phyloP scores from a whole-genome alignment of 306 rosid species.

The Quercus glauca region DNA sequence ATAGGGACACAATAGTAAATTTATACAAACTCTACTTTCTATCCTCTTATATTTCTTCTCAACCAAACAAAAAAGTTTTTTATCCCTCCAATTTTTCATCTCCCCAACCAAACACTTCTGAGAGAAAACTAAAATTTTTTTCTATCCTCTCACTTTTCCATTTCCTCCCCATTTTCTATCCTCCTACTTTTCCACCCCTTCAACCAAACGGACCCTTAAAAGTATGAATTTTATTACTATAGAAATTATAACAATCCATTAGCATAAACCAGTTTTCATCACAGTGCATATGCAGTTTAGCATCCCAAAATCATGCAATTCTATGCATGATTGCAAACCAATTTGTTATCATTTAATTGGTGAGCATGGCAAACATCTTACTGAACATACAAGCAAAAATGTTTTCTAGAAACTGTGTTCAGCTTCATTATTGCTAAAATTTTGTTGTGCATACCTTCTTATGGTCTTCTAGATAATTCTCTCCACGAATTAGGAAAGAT shows the following conservation, averaged over 20 bases:
- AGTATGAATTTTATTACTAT: too few relatives aligned
- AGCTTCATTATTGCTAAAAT: background rate
- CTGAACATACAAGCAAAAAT: background rate
- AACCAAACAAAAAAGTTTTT: too few relatives aligned
- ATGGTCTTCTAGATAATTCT: conserved; percentile 55
- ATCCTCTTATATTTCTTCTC: too few relatives aligned
- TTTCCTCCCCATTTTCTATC: too few relatives aligned
- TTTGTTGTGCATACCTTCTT: conserved; percentile 47
- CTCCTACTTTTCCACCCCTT: too few relatives aligned
- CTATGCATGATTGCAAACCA: background rate
- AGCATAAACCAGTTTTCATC: background rate
- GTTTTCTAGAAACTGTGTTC: background rate
- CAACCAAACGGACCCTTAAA: too few relatives aligned
- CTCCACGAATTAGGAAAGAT: conserved; percentile 71
- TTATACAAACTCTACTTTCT: too few relatives aligned
- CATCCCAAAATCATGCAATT: background rate
- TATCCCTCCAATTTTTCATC: too few relatives aligned
- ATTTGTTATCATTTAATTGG: background rate
- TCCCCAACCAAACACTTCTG: too few relatives aligned
- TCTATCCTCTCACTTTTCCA: too few relatives aligned
- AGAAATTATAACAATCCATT: background rate
- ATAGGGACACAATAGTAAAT: too few relatives aligned
- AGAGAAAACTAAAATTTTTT: too few relatives aligned
- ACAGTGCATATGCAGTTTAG: background rate
- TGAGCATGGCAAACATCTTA: background rate